phyloP scores from a whole-genome alignment of 2,329 filamentous ascomycete genomes.

The Neonectria faginata region DNA sequence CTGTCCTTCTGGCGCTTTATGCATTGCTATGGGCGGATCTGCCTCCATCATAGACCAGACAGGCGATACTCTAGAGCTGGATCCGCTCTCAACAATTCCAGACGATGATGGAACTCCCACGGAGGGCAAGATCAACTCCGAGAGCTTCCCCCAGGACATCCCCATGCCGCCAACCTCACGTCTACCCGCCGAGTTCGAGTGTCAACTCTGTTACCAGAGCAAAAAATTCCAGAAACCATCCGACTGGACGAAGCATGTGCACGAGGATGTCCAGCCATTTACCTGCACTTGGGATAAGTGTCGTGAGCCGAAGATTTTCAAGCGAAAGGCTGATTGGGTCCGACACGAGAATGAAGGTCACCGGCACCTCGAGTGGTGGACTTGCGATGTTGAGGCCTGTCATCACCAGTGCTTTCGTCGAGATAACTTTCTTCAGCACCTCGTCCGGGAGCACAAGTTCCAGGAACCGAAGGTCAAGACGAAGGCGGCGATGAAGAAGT shows the following conservation, averaged over 20 bases:
- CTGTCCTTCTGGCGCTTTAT: slow-evolving; percentile 73
- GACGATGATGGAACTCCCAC: slow-evolving; percentile 65
- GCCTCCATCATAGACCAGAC: slow-evolving; percentile 71
- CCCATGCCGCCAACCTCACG: slow-evolving; percentile 81
- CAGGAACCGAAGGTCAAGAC: slow-evolving; percentile 83
- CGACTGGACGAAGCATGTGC: slow-evolving; percentile 96
- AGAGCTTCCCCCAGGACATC: slow-evolving; percentile 84
- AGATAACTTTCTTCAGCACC: slow-evolving; percentile 93
- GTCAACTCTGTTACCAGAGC: slow-evolving; percentile 84
- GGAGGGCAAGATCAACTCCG: slow-evolving; percentile 76
- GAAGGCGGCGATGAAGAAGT: slow-evolving; percentile 73
- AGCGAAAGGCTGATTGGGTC: slow-evolving; percentile 96
- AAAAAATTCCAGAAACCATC: slow-evolving; percentile 92
- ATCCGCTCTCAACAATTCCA: slow-evolving; percentile 68
- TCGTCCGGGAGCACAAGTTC: slow-evolving; percentile 91
- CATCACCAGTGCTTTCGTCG: slow-evolving; percentile 85
- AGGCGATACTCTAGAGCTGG: slow-evolving; percentile 68
- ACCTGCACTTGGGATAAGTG: slow-evolving; percentile 91
- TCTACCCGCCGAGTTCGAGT: slow-evolving; percentile 90
- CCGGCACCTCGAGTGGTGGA: slow-evolving; percentile 91
- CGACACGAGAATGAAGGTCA: slow-evolving; percentile 94
- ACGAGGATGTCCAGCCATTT: slow-evolving; percentile 93
- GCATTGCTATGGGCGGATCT: slow-evolving; percentile 75
- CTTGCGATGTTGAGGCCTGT: slow-evolving; percentile 84
- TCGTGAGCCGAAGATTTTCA: slow-evolving; percentile 89